These are phyloP conservation scores for Avicennia marina DNA, from an alignment of 257 asterid genomes.

Conservation along the genomic window DNA sequence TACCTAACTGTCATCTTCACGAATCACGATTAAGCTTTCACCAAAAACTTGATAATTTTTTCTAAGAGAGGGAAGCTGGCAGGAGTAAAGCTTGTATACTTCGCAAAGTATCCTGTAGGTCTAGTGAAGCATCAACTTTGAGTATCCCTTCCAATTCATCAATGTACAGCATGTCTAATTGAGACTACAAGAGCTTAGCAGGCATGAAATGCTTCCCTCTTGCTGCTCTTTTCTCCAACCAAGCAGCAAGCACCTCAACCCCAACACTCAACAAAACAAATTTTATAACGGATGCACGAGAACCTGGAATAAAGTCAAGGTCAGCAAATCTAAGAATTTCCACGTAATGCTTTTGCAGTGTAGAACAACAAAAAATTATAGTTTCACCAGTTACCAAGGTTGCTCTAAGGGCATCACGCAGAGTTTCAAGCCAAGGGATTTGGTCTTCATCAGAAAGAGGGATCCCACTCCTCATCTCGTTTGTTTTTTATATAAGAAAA, in stretches of 20 bases:
- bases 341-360: slow-evolving; percentile 67
- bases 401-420: slow-evolving; percentile 35
- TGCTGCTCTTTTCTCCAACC: slow-evolving; percentile 57
- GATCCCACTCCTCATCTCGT: slow-evolving; percentile 53
- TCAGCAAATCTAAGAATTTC: slow-evolving; percentile 79
- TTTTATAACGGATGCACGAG: slow-evolving; percentile 29
- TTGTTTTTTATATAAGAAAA: slow-evolving; percentile 14
- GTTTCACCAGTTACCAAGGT: slow-evolving; percentile 31
- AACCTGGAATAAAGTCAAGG: slow-evolving; percentile 35
- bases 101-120: slow-evolving; percentile 46
- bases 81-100: slow-evolving; percentile 35
- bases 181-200: slow-evolving; percentile 66
- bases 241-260: slow-evolving; percentile 51
- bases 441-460: slow-evolving; percentile 78
- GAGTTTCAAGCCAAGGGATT: slow-evolving; percentile 71
- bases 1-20: too few relatives aligned
- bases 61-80: too few relatives aligned
- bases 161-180: slow-evolving; percentile 65
- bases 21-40: too few relatives aligned
- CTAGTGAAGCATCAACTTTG: slow-evolving; percentile 62
- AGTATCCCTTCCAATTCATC: slow-evolving; percentile 74
- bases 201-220: slow-evolving; percentile 89
- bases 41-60: too few relatives aligned
- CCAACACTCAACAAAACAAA: slow-evolving; percentile 57
- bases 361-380: slow-evolving; percentile 66